Base-by-base conservation (phyloP, 768 basidiomycete species). In the Strobilomyces confusus region DNA sequence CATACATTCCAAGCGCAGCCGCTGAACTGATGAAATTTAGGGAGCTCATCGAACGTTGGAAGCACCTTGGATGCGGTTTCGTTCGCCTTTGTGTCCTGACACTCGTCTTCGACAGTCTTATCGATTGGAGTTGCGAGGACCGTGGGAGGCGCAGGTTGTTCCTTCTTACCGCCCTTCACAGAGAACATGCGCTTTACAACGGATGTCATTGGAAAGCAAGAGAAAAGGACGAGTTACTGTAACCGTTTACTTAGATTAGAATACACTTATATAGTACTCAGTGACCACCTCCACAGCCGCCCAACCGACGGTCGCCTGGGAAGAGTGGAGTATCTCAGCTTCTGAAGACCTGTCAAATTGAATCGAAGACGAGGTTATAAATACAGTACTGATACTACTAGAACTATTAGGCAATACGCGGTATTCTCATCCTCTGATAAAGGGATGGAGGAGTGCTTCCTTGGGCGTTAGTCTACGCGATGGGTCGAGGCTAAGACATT, bases 371-470 rank as follows among this genome's bases (percentile, higher is more conserved):
- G 34, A 33, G 32, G 52, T 48, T 64, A 66, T 64, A 64, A 59
- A 61, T 67, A 69, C 61, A 67, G 45, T 33, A 29, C 25, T 46
- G 42, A 22, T 29, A 54, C 56, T 57, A 62, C 56, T 43, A 51
- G 44, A 56, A 59, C 23, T 36, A 64, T 61, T 63, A 60, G 41
- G 44, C 26, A 44, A 58, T 40, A 55, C 5, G 53, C 20, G 29
- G 53, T 58, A 57, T 56, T 49, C 17, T 65, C 59, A 78, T 50
- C 82, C 80, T 48, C 88, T 77, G 51, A 98, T 83, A 71, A 95
- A 98, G 0, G 91, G 83, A 71, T 98, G 94, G 9, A 79, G 70
- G 37, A 98, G 77, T 5, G 92, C 94, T 64, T 98, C 95, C 63
- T 87, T 84, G 2, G 95, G 94, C n/a, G 84, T 84, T 30, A 97